Conservation (phyloP, 441 rosid species). For the Dalechampia spathulata region DNA sequence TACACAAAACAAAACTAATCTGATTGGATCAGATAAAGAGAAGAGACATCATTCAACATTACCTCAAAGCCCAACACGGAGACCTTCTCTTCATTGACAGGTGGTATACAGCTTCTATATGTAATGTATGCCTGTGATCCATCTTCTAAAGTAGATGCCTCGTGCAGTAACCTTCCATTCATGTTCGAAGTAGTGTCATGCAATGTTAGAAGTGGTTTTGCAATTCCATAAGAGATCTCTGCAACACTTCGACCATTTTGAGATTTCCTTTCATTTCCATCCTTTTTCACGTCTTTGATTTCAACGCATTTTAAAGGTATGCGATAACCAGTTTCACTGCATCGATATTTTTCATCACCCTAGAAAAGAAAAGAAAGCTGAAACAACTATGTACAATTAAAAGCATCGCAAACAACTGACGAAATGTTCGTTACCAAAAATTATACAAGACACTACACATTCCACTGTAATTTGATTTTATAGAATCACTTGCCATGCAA, state of each 20-base stretch:
- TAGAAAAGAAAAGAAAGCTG: slow-evolving; percentile 22
- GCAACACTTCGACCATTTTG: slow-evolving; percentile 29
- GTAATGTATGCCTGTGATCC: slow-evolving; percentile 52
- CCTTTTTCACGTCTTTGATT: slow-evolving; percentile 19
- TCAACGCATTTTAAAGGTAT: slow-evolving; percentile 74
- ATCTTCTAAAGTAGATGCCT: slow-evolving; percentile 25
- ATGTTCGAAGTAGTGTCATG: slow-evolving; percentile 19
- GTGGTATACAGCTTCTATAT: slow-evolving; percentile 77
- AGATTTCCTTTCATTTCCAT: slow-evolving; percentile 27
- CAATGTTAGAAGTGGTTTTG: slow-evolving; percentile 7
- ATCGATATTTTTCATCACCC: slow-evolving; percentile 65
- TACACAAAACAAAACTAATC: neutral
- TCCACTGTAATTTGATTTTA: no score
- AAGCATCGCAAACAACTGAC: neutral
- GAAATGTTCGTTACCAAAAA: no score
- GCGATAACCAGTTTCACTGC: slow-evolving; percentile 91
- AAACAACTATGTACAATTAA: neutral
- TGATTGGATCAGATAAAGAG: neutral
- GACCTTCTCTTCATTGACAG: slow-evolving; percentile 55
- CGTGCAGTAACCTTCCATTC: slow-evolving; percentile 45
- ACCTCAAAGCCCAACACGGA: slow-evolving; percentile 89
- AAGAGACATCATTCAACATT: slow-evolving; percentile 8
- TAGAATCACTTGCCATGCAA: no score
- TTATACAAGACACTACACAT: no score
- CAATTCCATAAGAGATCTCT: slow-evolving; percentile 21